Base-by-base conservation (phyloP, 176 grass and related monocot species). In the Hordeum marinum region DNA sequence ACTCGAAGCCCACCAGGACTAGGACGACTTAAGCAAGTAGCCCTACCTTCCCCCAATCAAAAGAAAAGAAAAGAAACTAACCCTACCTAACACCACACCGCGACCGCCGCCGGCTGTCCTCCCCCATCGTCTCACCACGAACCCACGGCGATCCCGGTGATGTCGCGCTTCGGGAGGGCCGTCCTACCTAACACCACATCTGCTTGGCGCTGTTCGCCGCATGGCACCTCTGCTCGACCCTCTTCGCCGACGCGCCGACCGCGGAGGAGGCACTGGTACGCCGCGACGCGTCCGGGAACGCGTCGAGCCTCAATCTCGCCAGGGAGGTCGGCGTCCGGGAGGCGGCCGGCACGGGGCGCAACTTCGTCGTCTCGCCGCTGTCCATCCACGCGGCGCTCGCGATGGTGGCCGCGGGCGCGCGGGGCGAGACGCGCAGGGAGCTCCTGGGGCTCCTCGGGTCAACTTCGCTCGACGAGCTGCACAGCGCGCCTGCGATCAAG, bases 321-420 rank as follows among this genome's bases (percentile, higher is more conserved):
- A 71, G 37, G 1, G 69, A 67, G 9, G 50, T 31, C 35, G 50
- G 7, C 2, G 54, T 21, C 54, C 54, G 54, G 2, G 54, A 6
- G 20, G 54, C 20, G 54, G 17, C 54, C 3, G 54, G 36, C 29
- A 29, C 29, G 29, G 29, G 29, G 1, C 29, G 29, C 61, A 84
- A 77, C 72, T 84, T 84, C 72, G 1, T 77, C 29, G 12, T 84
- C 31, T 84, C 73, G 72, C 83, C 73, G 73, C 61, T 77, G 43
- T 84, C 43, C 0, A 9, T 84, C 83, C 62, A 85, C 45, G 73
- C 82, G 31, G 62, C 73, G 73, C 73, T 85, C 73, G 34, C 83
- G 5, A 8, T 86, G 76, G 76, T 86, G 39, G 55, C 84, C 54
- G 40, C 39, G 1, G 84, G 76, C 54, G 6, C 76, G 9, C 9